These are phyloP conservation scores for Pleurotus giganteus DNA, from an alignment of 768 basidiomycete species.

Conservation along the genomic window DNA sequence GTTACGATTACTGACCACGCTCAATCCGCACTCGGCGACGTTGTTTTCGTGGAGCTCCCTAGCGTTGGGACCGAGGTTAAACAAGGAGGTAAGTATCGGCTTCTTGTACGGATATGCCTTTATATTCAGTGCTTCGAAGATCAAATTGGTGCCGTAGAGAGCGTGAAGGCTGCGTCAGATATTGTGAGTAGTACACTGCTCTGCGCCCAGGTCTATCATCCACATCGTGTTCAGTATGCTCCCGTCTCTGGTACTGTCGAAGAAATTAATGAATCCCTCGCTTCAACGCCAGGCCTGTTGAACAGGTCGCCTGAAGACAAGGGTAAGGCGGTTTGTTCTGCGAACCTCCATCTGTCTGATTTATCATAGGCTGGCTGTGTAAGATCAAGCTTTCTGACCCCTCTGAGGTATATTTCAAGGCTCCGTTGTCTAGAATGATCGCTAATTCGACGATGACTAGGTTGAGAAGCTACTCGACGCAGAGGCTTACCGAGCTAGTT, in stretches of 20 bases:
- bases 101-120: conserved; percentile 1
- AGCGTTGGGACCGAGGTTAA: conserved; percentile 54
- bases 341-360: not conserved
- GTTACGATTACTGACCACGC: conserved; percentile 92
- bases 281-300: conserved; percentile 69
- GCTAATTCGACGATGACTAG: conserved; percentile 31
- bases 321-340: conserved; percentile 46
- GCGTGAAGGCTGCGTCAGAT: conserved; percentile 95
- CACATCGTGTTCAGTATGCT: conserved; percentile 60
- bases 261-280: conserved; percentile 74
- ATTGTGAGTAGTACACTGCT: conserved; percentile 53
- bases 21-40: conserved; percentile 88
- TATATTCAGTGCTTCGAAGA: conserved; percentile 39
- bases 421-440: not conserved
- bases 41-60: conserved; percentile 95
- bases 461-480: conserved; percentile 68
- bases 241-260: conserved; percentile 85
- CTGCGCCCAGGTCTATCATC: conserved; percentile 12
- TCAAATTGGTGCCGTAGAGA: conserved; percentile 89
- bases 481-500: conserved; percentile 64
- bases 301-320: conserved; percentile 86
- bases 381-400: conserved; percentile 82
- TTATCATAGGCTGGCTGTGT: conserved; percentile 85
- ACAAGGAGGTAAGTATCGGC: conserved; percentile 65
- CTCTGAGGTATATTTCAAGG: conserved; percentile 55